Conservation (phyloP, 176 grass and related monocot genomes). For the Leersia perrieri region DNA sequence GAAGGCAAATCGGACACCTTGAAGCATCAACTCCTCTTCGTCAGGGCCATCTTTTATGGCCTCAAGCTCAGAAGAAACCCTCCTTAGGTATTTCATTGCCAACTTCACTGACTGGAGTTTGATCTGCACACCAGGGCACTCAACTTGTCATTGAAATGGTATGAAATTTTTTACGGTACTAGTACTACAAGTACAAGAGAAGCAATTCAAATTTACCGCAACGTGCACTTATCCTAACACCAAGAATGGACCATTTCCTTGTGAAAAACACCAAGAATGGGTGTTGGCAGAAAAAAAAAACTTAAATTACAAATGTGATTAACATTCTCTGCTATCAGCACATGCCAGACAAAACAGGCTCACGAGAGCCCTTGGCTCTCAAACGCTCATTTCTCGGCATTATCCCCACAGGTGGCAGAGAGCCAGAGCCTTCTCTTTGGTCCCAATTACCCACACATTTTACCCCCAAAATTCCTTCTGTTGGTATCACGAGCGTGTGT, state of each 20-base stretch:
- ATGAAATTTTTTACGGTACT: not conserved
- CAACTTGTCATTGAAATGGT: not conserved
- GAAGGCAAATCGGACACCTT: slow-evolving; percentile 86
- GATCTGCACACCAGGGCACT: slow-evolving; percentile 49
- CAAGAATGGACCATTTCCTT: not conserved
- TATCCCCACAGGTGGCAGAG: not conserved
- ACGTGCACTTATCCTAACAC: too few relatives aligned
- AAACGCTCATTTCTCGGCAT: not conserved
- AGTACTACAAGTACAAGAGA: too few relatives aligned
- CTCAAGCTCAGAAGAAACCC: slow-evolving; percentile 85
- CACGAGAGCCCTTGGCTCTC: slow-evolving; percentile 17
- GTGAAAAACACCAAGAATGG: not conserved
- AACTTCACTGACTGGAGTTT: slow-evolving; percentile 86
- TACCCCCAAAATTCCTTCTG: not conserved
- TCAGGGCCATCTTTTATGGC: slow-evolving; percentile 64
- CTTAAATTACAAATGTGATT: not conserved
- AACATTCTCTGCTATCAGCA: not conserved
- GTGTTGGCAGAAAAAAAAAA: not conserved
- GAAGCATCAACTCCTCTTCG: slow-evolving; percentile 94
- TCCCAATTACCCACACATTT: not conserved
- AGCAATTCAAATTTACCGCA: too few relatives aligned
- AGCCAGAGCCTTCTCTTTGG: slow-evolving; percentile 2
- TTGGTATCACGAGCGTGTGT: not conserved
- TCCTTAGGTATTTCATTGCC: slow-evolving; percentile 80
- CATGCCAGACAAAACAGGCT: slow-evolving; percentile 2